Base-by-base conservation (phyloP, 2,329 filamentous ascomycete species). In the Leptographium radiaticola region DNA sequence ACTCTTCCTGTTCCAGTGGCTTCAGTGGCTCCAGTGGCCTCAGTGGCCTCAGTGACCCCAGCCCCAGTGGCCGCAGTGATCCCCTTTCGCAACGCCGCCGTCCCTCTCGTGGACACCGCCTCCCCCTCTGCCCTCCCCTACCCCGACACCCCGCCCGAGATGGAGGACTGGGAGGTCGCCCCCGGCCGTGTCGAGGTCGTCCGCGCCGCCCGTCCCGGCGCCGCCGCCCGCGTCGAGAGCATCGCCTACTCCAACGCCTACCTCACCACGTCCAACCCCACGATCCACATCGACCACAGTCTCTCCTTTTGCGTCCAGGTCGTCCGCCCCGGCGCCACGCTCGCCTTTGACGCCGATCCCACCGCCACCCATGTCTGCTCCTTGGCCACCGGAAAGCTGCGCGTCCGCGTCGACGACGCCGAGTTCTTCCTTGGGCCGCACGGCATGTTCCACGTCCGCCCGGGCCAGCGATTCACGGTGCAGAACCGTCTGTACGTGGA, bases 401-500 rank as follows among this genome's bases (percentile, higher is more conserved):
- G 49, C 5, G 60, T 68, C 16, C 46, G 36, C 1, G 53, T 65
- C 7, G 67, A 60, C 2, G 64, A 63, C 4, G 59, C 66, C n/a
- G 61, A 65, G 6, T 71, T 75, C 43, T 57, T 61, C 0, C 60
- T 76, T 4, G 75, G 75, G 0, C 64, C 67, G 1, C 67, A 72
- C 51, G 72, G 75, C 31, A 64, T 72, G 59, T 73, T 77, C 56
- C 64, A 67, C 49, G 64, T 77, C 40, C 64, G 62, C 25, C 66
- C 71, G 0, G 70, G 70, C 0, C 63, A 62, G 51, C 52, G 53
- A 1, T 74, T 70, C 57, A 63, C 61, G 18, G 67, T 70, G 6
- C 63, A 67, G 54, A 78, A 78, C 56, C 62, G 64, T 36, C 60
- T 71, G 0, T 76, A 77, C 55, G 44, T 68, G 4, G 71, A 76